These are phyloP conservation scores for Penicillium mononematosum DNA, from an alignment of 495 filamentous ascomycete species.

Conservation along the genomic window DNA sequence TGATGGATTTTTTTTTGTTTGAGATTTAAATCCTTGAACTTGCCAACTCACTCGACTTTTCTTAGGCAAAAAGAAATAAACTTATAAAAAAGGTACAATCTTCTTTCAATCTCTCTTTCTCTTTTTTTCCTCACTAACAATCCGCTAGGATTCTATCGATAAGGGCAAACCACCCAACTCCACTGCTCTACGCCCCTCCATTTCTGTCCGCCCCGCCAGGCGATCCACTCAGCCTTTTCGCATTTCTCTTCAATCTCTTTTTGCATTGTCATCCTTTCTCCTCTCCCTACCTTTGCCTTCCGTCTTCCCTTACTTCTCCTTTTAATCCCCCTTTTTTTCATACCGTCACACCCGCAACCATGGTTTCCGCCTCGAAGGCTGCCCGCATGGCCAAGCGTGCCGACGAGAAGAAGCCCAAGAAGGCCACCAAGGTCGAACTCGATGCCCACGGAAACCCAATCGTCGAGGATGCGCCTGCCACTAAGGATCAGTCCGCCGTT, in stretches of 20 bases:
- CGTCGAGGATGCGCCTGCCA: conserved; percentile 65
- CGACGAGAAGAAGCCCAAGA: conserved; percentile 71
- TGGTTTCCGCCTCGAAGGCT: conserved; percentile 94
- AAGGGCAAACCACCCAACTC: conserved; percentile 40
- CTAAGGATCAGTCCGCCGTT: conserved; percentile 68
- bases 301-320: conserved; percentile 9
- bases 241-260: conserved; percentile 39
- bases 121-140: conserved; percentile 12
- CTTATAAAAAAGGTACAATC: background rate
- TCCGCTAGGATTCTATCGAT: conserved; percentile 39
- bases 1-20: conserved; percentile 32
- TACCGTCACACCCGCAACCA: conserved; percentile 32
- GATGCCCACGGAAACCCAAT: conserved; percentile 50
- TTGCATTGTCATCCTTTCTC: conserved; percentile 21
- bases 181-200: conserved; percentile 38
- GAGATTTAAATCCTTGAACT: background rate
- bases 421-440: conserved; percentile 65
- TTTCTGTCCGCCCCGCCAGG: conserved; percentile 39
- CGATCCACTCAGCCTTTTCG: conserved; percentile 45
- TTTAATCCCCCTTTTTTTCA: conserved; percentile 9
- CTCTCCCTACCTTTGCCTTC: conserved; percentile 12
- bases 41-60: background rate
- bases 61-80: background rate
- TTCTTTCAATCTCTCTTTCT: conserved; percentile 10
- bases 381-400: conserved; percentile 95